Base-by-base conservation (phyloP, 805 yeast genomes). In the Starmerella bombi region DNA sequence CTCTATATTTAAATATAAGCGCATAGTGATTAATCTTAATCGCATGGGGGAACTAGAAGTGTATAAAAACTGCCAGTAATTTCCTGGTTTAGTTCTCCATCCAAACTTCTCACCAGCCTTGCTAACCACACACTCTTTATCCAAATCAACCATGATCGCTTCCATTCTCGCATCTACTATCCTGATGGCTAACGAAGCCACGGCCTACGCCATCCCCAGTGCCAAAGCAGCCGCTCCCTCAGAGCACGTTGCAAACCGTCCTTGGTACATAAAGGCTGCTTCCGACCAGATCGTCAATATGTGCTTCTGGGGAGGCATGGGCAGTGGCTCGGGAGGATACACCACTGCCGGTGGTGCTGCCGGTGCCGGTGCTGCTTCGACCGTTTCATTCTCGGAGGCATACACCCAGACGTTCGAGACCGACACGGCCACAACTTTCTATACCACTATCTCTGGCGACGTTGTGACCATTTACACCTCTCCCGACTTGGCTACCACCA, bases 181-280 rank as follows among this genome's bases (percentile, higher is more conserved):
- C 14, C 34, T 33, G 5, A 20, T 31, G 21, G 12, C 34, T 23
- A 18, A 28, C 20, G 25, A 10, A 9, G 17, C 16, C 16, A 20
- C 23, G 7, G 41, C 37, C 18, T 15, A 2, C 17, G 37, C 21
- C 17, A 15, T 25, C 17, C 15, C 35, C 18, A 29, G 8, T 8
- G 36, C 34, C 12, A 25, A 9, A 2, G 28, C 27, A 12, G 18
- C 34, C 14, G 36, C 23, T 19, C 31, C 15, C 17, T 3, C 35
- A 16, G 18, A 25, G 20, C 16, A n/a, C 35, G 23, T 12, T 5
- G 16, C 12, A 4, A n/a, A 25, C 35, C 44, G 29, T 20, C 49
- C 49, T 5, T 45, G 49, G 49, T 39, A 39, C 27, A 42, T 45
- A 18, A 38, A 42, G 35, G 42, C 39, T 15, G 46, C 43, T 9